Base-by-base conservation (phyloP, 1,139 yeast genomes). In the Hyphopichia pseudoburtonii region DNA sequence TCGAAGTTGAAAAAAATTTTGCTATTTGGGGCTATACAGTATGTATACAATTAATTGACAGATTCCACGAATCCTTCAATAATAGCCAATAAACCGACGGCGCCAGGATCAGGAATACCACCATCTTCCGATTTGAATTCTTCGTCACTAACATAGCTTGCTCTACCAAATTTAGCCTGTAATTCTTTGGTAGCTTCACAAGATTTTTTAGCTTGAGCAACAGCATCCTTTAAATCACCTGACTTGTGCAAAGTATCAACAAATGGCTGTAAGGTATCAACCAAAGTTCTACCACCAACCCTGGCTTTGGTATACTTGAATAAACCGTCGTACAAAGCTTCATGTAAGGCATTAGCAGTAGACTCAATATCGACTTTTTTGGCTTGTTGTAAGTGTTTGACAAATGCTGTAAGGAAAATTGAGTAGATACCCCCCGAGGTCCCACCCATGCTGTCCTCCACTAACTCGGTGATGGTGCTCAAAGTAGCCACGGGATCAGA, bases 71-170 rank as follows among this genome's bases (percentile, higher is more conserved):
- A 73, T 31, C 90, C 90, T 45, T 78, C 76, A 37, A 84, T 62
- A 39, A 83, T 67, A 18, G 84, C 87, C 35, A 83, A 81, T 12
- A 85, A 63, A 5, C 94, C 94, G 38, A 83, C 78, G 1, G 97
- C 97, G 48, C 97, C 97, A 2, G 97, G 97, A 53, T 90, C 97
- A 2, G 96, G 96, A 28, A 89, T 73, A 2, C 80, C 81, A n/a
- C 80, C 80, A 36, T 67, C 71, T 7, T 58, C 64, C 18, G 42
- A 46, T 40, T 64, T 53, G 38, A 70, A 64, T 41, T 80, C 86
- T 17, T 76, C 81, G 44, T 78, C 78, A 41, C 73, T 72, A 12
- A 90, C 97, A 55, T 90, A 90, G 7, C 95, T 85, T 11, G 97
- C 96, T 56, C 97, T 78, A 28, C 97, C 97, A 49, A 90, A 88